Evolutionary conservation across 441 rosid genomes (phyloP), one percentile per base, ranked within the genome.

Genomic region (Breynia disticha): DNA sequence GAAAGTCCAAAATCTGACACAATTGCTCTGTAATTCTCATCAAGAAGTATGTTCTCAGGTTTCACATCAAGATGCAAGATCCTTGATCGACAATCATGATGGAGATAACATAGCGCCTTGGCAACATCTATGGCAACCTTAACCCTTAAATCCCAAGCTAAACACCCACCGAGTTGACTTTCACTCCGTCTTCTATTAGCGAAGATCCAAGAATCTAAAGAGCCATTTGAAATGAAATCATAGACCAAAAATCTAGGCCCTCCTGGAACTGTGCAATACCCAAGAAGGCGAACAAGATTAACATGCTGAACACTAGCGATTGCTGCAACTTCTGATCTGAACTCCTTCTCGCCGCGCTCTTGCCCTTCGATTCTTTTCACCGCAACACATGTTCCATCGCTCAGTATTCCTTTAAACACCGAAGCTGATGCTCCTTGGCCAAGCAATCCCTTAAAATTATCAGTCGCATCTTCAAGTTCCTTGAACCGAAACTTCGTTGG

Each of bases 21-120:
- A 1, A 90, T 68, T 3, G 80, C 95, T 47, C 84, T 57, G 45
- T 73, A 75, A 52, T 72, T 75, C 74, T 82, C 94, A 32, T 80
- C 83, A 0, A 86, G 55, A 0, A 83, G 83, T 39, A 89, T 89
- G 50, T 86, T 89, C 57, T 86, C 95, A 0, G 94, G 97, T 71
- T 90, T 90, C 4, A 90, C 78, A 44, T 90, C 95, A 0, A 90
- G 90, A 59, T 90, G 97, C 52, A 90, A 69, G n/a, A 90, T 71
- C 72, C 77, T 72, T 0, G 90, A 80, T 24, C 95, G 60, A 66
- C 97, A 90, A 55, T 90, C 97, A 8, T 86, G 76, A 24, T 90
- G 97, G 17, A 90, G 87, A 57, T 90, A 90, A 16, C 77, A 66
- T 46, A 84, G 81, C 1, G 85, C 97, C 49, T 73, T 82, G 4